These are phyloP conservation scores for Pseudogymnoascus sp. DNA, from an alignment of 2,329 filamentous ascomycete species.

Conservation along the genomic window DNA sequence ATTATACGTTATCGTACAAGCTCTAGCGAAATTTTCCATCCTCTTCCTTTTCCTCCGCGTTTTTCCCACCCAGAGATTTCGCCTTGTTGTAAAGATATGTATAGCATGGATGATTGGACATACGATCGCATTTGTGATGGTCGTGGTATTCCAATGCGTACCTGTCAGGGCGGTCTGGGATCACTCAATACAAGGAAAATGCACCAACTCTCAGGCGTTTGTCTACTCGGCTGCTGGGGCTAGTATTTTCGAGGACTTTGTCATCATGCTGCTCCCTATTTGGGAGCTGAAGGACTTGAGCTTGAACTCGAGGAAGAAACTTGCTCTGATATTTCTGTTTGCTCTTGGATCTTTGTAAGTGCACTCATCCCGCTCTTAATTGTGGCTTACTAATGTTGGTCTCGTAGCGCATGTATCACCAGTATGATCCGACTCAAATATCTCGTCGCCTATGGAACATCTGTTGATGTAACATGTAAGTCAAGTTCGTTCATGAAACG, in stretches of 20 bases:
- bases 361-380: too few relatives aligned
- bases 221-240: constrained; percentile 60
- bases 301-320: constrained; percentile 56
- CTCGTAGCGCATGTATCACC: constrained; percentile 37
- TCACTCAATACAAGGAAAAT: constrained; percentile 29
- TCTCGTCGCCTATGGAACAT: constrained; percentile 34
- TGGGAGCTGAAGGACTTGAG: constrained; percentile 56
- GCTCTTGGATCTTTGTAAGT: constrained; percentile 59
- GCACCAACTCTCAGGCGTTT: constrained; percentile 56
- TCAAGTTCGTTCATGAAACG: background rate
- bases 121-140: constrained; percentile 12
- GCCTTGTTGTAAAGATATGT: background rate
- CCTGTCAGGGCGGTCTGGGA: constrained; percentile 15
- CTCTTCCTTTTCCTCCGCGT: constrained; percentile 7
- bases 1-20: background rate
- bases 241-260: constrained; percentile 61
- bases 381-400: constrained; percentile 11
- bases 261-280: constrained; percentile 58
- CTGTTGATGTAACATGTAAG: constrained; percentile 20
- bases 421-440: constrained; percentile 58
- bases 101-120: constrained; percentile 12
- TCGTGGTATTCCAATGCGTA: constrained; percentile 16
- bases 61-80: background rate
- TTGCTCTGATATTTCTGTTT: constrained; percentile 59
- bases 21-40: constrained; percentile 10